Evolutionary conservation across 2,329 filamentous ascomycete genomes (phyloP), one percentile per base, ranked within the genome.

Genomic region (Aspergillus amoenus): DNA sequence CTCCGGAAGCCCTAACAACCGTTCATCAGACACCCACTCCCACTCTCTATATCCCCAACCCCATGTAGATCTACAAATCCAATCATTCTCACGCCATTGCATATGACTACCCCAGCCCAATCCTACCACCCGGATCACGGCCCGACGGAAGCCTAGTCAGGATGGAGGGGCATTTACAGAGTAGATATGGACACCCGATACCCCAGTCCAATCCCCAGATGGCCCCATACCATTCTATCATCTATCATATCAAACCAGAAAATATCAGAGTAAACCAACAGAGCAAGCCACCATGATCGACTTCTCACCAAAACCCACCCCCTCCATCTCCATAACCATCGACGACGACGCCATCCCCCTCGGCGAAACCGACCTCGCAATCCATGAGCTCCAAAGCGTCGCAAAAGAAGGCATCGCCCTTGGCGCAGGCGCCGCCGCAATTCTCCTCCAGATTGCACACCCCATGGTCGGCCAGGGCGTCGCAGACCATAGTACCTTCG

Each of bases 361-460:
- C 40, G 40, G 40, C 18, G 40, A 42, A 42, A 42, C 40, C n/a
- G 40, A 42, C 40, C 18, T 42, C 17, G 40, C 40, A 17, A 42
- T 42, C 40, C 17, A 12, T 5, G 46, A 49, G 18, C 46, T 49
- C 32, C 46, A 30, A n/a, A n/a, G 21, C 2, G 18, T 49, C 7
- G 24, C 32, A n/a, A 49, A 30, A 11, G 56, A 58, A 43, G 44
- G 52, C 17, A 52, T 58, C 32, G 17, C 47, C 5, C 46, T 43
- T 7, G 39, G 34, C 15, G 47, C 52, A 12, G 56, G 52, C 13
- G 13, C 40, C 24, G 46, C 46, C 34, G 47, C 52, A 3, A n/a
- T 58, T 17, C 56, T 58, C 4, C 56, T 58, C 2, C 52, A 58
- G 21, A 46, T 58, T 18, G 56, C 56, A n/a, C 47, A 51, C 41